Base-by-base conservation (phyloP, 805 yeast genomes). In the Kodamaea kaohsiungensis region DNA sequence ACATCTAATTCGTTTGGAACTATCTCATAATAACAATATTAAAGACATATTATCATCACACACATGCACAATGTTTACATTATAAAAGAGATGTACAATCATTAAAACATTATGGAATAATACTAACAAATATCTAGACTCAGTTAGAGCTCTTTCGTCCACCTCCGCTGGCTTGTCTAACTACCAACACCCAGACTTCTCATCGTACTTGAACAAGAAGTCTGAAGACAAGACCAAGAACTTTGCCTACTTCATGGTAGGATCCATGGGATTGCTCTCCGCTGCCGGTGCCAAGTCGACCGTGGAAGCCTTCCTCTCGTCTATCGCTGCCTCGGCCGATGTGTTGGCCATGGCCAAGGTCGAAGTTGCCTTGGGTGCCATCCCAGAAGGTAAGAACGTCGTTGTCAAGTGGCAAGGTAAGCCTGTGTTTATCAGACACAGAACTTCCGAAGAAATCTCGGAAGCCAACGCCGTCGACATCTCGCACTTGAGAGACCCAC, bases 371-470 rank as follows among this genome's bases (percentile, higher is more conserved):
- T 86, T 95, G 67, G 85, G 87, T 54, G 88, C 90, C 59, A 91
- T 95, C 61, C 99, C 99, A 67, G 91, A 87, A 73, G 98, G 98
- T 77, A 93, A 93, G 83, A 95, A 95, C 77, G 96, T 95, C 61
- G 90, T 95, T 69, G 96, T 95, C 65, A 95, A 95, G 80, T 95
- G 99, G 99, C 97, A 96, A 79, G 99, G 99, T 79, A 95, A 95
- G 83, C 99, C 99, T 62, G 97, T 95, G 62, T 95, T 95, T 80
- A 91, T 95, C 75, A 93, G 99, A 84, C 99, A 95, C 85, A 89
- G 99, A 85, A 92, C 99, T 46, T 77, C 83, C 46, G 84, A 81
- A 58, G 99, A 95, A 82, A 92, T 95, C 64, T 90, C 84, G 50
- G 99, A 95, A 81, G 99, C 99, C 61, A 89, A 91, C 76, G 67